Evolutionary conservation across 1,284 basidiomycete species (phyloP).

Genomic region (Cryptococcus deneoformans): DNA sequence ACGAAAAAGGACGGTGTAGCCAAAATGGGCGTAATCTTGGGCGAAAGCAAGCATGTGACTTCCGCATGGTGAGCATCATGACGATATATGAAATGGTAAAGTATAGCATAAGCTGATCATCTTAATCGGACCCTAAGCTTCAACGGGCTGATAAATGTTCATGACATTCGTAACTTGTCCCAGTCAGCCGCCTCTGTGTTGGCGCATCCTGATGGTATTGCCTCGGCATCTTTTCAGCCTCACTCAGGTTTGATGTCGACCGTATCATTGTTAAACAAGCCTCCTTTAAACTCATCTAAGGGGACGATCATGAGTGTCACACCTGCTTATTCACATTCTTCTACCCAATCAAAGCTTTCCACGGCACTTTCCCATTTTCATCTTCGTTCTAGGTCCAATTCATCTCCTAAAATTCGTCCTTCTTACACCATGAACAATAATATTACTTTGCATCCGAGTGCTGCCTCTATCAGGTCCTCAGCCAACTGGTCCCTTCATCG

Average conservation of each 20-base stretch:
- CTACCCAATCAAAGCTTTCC: not conserved
- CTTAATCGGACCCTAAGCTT: conserved; percentile 10
- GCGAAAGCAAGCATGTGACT: conserved; percentile 30
- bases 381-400: not conserved
- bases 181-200: conserved; percentile 15
- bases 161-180: conserved; percentile 25
- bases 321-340: not conserved
- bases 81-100: not conserved
- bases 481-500: conserved; percentile 24
- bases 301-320: not conserved
- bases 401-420: not conserved
- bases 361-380: not conserved
- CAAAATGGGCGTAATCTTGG: conserved; percentile 29
- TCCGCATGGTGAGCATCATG: conserved; percentile 27
- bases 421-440: not conserved
- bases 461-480: not conserved
- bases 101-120: not conserved
- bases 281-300: not conserved
- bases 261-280: conserved; percentile 7
- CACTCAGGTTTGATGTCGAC: conserved; percentile 39
- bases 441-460: not conserved
- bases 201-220: conserved; percentile 24
- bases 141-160: conserved; percentile 30
- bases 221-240: conserved; percentile 26
- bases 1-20: conserved; percentile 4